Conservation (phyloP, 192 early-diverging fungal genomes). For the Lobulomyces angularis region DNA sequence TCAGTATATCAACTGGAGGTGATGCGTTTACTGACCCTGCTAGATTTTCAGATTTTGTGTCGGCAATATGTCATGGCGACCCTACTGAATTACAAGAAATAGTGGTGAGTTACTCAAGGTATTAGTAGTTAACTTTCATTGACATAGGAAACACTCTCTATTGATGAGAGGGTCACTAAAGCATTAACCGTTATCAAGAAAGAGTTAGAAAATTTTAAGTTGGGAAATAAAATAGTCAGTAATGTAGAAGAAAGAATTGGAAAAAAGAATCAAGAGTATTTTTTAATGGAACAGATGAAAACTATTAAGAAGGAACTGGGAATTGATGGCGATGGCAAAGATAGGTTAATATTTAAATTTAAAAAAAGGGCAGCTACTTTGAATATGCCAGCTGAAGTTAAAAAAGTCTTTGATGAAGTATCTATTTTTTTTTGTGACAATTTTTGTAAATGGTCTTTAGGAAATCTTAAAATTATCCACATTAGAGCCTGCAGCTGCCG, state of each 20-base stretch:
- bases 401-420: slow-evolving; percentile 94
- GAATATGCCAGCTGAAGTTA: slow-evolving; percentile 77
- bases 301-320: slow-evolving; percentile 99
- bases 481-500: slow-evolving; percentile 87
- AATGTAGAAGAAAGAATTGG: slow-evolving; percentile 97
- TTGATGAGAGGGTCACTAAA: slow-evolving; percentile 86
- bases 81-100: slow-evolving; percentile 85
- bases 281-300: slow-evolving; percentile 98
- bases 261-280: slow-evolving; percentile 95
- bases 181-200: slow-evolving; percentile 90
- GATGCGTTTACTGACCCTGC: slow-evolving; percentile 91
- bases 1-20: slow-evolving; percentile 91
- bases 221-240: slow-evolving; percentile 95
- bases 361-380: slow-evolving; percentile 73
- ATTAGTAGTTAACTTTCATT: no score
- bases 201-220: slow-evolving; percentile 91
- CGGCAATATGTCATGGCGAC: slow-evolving; percentile 87
- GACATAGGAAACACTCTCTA: slow-evolving; percentile 68
- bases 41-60: slow-evolving; percentile 93
- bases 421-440: slow-evolving; percentile 4
- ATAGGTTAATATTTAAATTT: slow-evolving; percentile 91
- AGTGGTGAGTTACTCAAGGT: no score
- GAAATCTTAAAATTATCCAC: slow-evolving; percentile 87
- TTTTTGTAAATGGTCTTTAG: slow-evolving; percentile 15
- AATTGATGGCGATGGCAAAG: slow-evolving; percentile 94